Evolutionary conservation across 768 basidiomycete species (phyloP), one percentile per base, ranked within the genome.

Genomic region (Kockovaella imperatae): DNA sequence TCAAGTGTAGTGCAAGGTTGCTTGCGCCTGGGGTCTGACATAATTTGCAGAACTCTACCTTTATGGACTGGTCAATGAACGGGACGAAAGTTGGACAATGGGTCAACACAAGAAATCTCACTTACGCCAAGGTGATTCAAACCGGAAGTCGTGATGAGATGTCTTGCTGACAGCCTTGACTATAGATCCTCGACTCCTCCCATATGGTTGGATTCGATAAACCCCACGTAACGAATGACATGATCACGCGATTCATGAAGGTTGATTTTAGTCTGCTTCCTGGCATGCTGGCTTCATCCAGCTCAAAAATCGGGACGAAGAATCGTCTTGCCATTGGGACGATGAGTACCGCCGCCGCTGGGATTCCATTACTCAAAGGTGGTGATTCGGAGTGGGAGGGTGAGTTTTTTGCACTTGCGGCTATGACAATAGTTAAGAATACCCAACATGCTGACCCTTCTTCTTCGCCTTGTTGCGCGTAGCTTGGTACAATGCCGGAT

Each of bases 171-270:
- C 23, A 30, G 26, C 49, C 3, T 1, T 14, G 35, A 8, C n/a
- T 25, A 21, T 49, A 90, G 87, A 79, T 95, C 21, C 85, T 83
- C 70, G 86, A 89, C 50, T 87, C 88, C 2, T 96, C 91, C 1
- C 95, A 97, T 71, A 99, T 97, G 95, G 93, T 74, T 32, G 73
- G 73, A 0, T 74, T 70, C 69, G 93, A 99, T 70, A 75, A 85
- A 11, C 91, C 90, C 0, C 78, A 86, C 43, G 80, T 83, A 17
- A 77, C 91, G 3, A 89, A 96, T 69, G 95, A 99, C 71, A 96
- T 97, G 95, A 93, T 99, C 59, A 80, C 95, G 32, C 86, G 95
- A 13, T 99, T 99, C 75, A 87, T 96, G 83, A 83, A 81, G 42
- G 80, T 90, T 51, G 84, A 97, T 74, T 86, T 93, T 60, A 78